Base-by-base conservation (phyloP, 2,329 filamentous ascomycete species). In the Alternaria triticimaculans region DNA sequence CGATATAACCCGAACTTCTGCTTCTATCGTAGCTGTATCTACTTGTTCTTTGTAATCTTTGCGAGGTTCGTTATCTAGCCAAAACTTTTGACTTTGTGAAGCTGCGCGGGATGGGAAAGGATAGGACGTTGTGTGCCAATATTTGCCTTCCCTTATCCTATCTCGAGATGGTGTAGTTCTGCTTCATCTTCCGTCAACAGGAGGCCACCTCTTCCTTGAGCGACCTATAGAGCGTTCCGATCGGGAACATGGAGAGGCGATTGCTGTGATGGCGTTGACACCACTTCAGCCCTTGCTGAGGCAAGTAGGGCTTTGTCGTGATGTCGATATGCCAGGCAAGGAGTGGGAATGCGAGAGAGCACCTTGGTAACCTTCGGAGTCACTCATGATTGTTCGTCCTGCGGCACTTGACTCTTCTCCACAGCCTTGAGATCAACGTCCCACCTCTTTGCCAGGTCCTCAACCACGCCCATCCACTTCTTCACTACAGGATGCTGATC, bases 401-500 rank as follows among this genome's bases (percentile, higher is more conserved):
- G 9, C 71, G 76, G 6, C 76, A 78, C 8, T 12, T 75, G 74
- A 15, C 72, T 78, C 49, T 80, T 77, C 7, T 78, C 81, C 6
- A 77, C 73, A 5, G 81, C 80, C 18, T 79, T 74, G 26, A 78
- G 54, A 62, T 82, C 78, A 18, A 84, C 65, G 2, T 74, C 70
- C 74, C 79, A 86, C 50, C 74, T 80, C 62, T 64, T 64, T 15
- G 83, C 80, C 72, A 85, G 80, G 6, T 72, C 76, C 21, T 80
- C 71, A 2, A 87, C 78, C 9, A 82, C 76, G 2, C 21, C 73
- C 33, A 82, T 82, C 92, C 92, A 94, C 76, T 85, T 89, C 62
- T 70, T 78, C 43, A 94, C 76, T 54, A 93, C 68, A 41, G 92
- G 92, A 79, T 94, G 92, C 25, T 87, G 85, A 43, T 81, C 83